Percentiles rank a stretch among this genome's conserved stretches.
Conservation (phyloP, 2,329 filamentous ascomycete genomes). For the Penicillium sp. region DNA sequence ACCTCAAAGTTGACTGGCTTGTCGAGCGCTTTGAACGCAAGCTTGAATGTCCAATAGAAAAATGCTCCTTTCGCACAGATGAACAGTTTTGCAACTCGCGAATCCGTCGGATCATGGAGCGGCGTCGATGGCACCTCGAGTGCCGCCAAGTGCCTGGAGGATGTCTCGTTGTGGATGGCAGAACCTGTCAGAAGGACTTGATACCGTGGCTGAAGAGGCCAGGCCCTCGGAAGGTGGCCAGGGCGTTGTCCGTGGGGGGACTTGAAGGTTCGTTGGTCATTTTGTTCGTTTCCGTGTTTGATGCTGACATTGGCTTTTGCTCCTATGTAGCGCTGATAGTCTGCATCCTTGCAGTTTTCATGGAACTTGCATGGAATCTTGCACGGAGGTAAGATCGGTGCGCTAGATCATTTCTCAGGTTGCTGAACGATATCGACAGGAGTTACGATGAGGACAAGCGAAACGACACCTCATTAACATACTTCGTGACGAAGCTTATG, state of each 20-base stretch:
- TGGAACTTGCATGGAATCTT: slow-evolving; percentile 2
- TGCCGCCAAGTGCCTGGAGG: slow-evolving; percentile 33
- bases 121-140: slow-evolving; percentile 41
- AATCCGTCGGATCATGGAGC: slow-evolving; percentile 44
- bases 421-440: background rate
- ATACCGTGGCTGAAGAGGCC: slow-evolving; percentile 32
- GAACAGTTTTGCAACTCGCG: slow-evolving; percentile 42
- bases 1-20: slow-evolving; percentile 68
- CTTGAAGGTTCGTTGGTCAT: slow-evolving; percentile 30
- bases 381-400: background rate
- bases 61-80: slow-evolving; percentile 44
- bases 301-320: background rate
- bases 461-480: background rate
- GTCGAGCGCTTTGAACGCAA: slow-evolving; percentile 62
- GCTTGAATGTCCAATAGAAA: slow-evolving; percentile 62
- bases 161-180: slow-evolving; percentile 40
- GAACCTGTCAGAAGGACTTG: slow-evolving; percentile 31
- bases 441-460: background rate
- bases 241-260: slow-evolving; percentile 9
- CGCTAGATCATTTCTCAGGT: background rate
- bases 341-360: background rate
- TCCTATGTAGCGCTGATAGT: slow-evolving; percentile 6
- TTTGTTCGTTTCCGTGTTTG: background rate
- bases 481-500: background rate
- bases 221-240: slow-evolving; percentile 14